Conservation (phyloP, 441 rosid genomes). For the Metrosideros polymorpha region DNA sequence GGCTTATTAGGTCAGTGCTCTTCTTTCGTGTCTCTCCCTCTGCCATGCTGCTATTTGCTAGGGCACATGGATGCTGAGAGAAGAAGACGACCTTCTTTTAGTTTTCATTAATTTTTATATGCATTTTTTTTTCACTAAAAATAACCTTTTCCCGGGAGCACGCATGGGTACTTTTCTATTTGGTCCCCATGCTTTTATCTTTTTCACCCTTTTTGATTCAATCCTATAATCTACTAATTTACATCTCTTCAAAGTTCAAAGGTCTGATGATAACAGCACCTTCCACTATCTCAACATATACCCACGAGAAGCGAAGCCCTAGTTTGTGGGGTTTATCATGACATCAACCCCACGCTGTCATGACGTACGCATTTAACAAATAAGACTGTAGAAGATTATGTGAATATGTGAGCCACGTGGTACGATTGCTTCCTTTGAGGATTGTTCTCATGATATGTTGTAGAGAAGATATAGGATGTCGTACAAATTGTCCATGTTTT, state of each 20-base stretch:
- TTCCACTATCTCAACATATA: slow-evolving; percentile 27
- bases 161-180: slow-evolving; percentile 51
- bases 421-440: background rate
- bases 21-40: background rate
- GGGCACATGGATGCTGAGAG: background rate
- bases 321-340: slow-evolving; percentile 21
- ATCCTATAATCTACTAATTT: background rate
- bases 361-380: slow-evolving; percentile 25
- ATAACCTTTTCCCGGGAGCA: slow-evolving; percentile 34
- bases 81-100: background rate
- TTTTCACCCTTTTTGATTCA: background rate
- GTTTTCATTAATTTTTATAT: background rate
- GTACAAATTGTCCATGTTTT: background rate
- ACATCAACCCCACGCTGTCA: slow-evolving; percentile 52
- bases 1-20: background rate
- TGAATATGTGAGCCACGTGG: background rate
- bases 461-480: background rate
- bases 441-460: background rate
- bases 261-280: slow-evolving; percentile 47
- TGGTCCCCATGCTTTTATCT: slow-evolving; percentile 47
- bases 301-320: slow-evolving; percentile 1
- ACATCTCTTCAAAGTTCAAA: slow-evolving; percentile 19
- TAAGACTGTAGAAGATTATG: background rate
- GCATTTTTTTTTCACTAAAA: slow-evolving; percentile 7
- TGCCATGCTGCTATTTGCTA: slow-evolving; percentile 9